Evolutionary conservation across 2,329 filamentous ascomycete species (phyloP).

Genomic region (Sporothrix inflata): DNA sequence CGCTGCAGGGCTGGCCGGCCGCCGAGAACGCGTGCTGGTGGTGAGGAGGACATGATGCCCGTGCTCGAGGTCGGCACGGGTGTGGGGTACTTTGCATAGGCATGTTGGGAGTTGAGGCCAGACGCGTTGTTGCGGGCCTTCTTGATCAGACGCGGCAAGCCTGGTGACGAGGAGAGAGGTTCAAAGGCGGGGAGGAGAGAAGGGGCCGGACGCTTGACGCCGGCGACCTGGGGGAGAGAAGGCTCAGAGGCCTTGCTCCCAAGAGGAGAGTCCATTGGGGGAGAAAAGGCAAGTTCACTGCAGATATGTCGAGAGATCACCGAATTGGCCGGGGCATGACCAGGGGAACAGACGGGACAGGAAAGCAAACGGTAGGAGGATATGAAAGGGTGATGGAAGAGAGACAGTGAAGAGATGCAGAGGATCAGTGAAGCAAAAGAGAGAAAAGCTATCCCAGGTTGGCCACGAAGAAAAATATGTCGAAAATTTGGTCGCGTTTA

Average conservation of each 20-base stretch:
- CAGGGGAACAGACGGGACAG: not conserved
- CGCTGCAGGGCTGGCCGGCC: constrained; percentile 59
- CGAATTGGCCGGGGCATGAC: constrained; percentile 29
- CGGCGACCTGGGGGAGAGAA: constrained; percentile 45
- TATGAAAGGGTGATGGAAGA: not conserved
- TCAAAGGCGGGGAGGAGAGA: constrained; percentile 79
- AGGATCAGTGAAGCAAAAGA: not conserved
- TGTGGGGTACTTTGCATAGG: constrained; percentile 79
- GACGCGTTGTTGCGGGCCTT: constrained; percentile 37
- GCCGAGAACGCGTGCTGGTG: constrained; percentile 50
- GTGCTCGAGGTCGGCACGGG: constrained; percentile 93
- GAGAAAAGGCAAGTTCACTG: not conserved
- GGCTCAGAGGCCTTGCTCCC: constrained; percentile 41
- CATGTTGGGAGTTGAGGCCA: constrained; percentile 41
- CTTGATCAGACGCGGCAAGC: constrained; percentile 69
- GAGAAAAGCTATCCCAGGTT: not conserved
- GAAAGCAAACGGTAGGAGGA: not conserved
- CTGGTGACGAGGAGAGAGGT: constrained; percentile 76
- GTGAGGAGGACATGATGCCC: constrained; percentile 85
- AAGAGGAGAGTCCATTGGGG: constrained; percentile 49
- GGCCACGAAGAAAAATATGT: constrained; percentile 12
- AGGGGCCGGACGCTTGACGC: constrained; percentile 65
- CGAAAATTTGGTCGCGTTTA: constrained; percentile 24
- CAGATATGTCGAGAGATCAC: constrained; percentile 4
- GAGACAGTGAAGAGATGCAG: constrained; percentile 6